Conservation (phyloP, 2,329 filamentous ascomycete genomes). For the Fusarium temperatum region DNA sequence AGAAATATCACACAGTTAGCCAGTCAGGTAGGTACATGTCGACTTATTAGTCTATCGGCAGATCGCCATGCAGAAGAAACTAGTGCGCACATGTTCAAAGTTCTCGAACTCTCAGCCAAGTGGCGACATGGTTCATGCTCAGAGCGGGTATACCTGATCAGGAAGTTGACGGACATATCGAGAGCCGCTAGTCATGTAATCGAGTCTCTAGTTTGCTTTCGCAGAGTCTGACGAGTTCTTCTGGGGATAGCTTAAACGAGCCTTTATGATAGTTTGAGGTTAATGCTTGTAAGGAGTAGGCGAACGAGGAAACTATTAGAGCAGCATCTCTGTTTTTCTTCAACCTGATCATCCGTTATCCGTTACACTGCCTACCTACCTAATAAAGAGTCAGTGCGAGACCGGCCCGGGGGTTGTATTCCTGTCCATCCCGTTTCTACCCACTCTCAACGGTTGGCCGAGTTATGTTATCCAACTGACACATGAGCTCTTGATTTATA, state of each 20-base stretch:
- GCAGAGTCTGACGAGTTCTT: conserved; percentile 12
- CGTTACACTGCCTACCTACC: not conserved
- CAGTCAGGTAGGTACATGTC: conserved; percentile 1
- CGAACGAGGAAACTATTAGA: conserved; percentile 6
- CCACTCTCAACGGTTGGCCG: not conserved
- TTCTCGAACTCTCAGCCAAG: conserved; percentile 19
- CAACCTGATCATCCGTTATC: not conserved
- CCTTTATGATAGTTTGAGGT: not conserved
- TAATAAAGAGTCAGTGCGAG: conserved; percentile 3
- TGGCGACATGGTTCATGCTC: conserved; percentile 25
- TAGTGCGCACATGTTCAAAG: conserved; percentile 10
- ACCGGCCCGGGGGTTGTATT: conserved; percentile 3
- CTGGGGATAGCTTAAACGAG: conserved; percentile 18
- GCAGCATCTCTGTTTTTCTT: not conserved
- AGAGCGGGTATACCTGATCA: conserved; percentile 25
- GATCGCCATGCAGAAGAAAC: conserved; percentile 23
- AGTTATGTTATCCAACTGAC: not conserved
- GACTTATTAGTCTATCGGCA: conserved; percentile 18
- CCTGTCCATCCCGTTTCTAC: not conserved
- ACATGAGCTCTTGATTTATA: not conserved
- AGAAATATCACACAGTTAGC: conserved; percentile 6
- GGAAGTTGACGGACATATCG: conserved; percentile 25
- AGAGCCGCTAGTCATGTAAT: conserved; percentile 27
- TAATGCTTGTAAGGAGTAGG: conserved; percentile 14
- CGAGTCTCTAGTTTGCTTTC: conserved; percentile 11